Evolutionary conservation across 257 asterid species (phyloP).

Genomic region (Osmanthus fragrans): DNA sequence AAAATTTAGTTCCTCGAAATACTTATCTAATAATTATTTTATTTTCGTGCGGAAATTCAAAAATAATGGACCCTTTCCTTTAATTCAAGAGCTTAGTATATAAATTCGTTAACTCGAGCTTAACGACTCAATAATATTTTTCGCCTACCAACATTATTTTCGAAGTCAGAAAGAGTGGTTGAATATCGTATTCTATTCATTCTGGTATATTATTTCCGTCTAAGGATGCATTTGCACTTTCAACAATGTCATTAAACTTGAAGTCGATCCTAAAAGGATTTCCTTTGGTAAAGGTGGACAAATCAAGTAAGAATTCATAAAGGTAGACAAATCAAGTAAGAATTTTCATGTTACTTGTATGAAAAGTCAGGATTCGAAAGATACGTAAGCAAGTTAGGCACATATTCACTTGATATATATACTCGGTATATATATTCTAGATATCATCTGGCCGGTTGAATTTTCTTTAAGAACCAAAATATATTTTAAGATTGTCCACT

Average conservation of each 20-base stretch:
- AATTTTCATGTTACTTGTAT: too few species aligned
- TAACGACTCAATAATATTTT: neutral
- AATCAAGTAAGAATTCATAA: neutral
- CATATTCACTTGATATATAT: neutral
- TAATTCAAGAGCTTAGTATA: neutral
- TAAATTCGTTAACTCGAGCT: too few species aligned
- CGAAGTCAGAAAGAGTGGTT: too few species aligned
- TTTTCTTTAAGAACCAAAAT: too few species aligned
- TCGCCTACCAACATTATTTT: neutral
- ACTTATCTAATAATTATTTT: too few species aligned
- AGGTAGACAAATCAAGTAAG: neutral
- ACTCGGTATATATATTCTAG: too few species aligned
- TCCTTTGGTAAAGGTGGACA: too few species aligned
- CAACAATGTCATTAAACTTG: neutral
- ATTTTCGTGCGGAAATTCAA: too few species aligned
- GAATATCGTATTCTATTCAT: too few species aligned
- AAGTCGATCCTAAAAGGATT: neutral
- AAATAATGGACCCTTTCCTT: too few species aligned
- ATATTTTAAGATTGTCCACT: neutral
- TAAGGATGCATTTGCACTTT: neutral
- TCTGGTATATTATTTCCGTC: neutral
- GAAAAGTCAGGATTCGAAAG: neutral
- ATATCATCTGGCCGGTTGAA: too few species aligned
- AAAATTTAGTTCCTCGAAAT: too few species aligned
- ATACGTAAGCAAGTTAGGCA: neutral